Evolutionary conservation across 495 filamentous ascomycete species (phyloP).

Genomic region (Aspergillus nanangensis): DNA sequence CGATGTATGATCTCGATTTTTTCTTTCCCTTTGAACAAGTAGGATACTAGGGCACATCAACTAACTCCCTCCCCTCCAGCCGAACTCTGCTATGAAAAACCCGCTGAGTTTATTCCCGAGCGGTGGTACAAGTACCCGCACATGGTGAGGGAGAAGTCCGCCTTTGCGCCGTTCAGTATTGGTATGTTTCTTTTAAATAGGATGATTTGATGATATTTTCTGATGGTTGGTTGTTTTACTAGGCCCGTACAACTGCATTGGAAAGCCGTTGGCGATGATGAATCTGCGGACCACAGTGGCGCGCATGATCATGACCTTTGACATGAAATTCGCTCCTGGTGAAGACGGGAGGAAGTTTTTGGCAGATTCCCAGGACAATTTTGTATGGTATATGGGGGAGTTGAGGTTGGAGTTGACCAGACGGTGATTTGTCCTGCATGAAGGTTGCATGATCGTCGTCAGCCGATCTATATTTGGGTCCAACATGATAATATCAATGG

Average conservation of each 20-base stretch:
- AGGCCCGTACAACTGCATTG: slow-evolving; percentile 12
- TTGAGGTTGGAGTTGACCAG: too few relatives aligned
- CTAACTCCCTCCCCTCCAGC: too few relatives aligned
- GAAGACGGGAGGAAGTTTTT: not conserved
- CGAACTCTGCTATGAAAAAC: slow-evolving; percentile 27
- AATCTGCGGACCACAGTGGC: slow-evolving; percentile 14
- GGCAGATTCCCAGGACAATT: not conserved
- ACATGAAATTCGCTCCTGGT: slow-evolving; percentile 6
- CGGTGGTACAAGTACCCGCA: slow-evolving; percentile 47
- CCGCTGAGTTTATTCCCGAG: slow-evolving; percentile 47
- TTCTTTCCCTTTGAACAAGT: too few relatives aligned
- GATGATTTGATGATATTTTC: not conserved
- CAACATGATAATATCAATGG: not conserved
- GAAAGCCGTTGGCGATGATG: slow-evolving; percentile 10
- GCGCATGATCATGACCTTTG: slow-evolving; percentile 10
- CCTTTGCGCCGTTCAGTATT: slow-evolving; percentile 45
- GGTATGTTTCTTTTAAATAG: slow-evolving; percentile 1
- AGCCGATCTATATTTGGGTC: not conserved
- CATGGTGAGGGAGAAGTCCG: slow-evolving; percentile 39
- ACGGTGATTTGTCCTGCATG: too few relatives aligned
- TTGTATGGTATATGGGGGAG: not conserved
- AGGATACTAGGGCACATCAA: too few relatives aligned
- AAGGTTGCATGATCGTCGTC: too few relatives aligned
- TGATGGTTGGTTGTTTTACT: not conserved
- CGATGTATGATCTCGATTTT: too few relatives aligned